Base-by-base conservation (phyloP, 192 early-diverging fungal species). In the Geranomyces michiganensis region DNA sequence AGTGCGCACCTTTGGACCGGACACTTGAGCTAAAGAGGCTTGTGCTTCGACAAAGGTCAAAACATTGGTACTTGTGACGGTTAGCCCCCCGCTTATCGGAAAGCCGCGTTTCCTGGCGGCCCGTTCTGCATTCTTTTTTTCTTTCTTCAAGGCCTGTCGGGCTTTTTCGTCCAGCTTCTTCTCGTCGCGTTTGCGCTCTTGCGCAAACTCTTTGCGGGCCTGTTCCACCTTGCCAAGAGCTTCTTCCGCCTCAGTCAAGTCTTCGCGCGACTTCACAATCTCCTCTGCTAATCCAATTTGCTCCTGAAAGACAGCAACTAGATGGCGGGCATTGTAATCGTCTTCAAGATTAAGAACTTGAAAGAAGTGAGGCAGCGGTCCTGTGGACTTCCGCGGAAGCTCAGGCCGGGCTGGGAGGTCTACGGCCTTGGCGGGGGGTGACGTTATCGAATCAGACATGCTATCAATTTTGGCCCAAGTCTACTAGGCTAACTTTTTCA, bases 141-240 rank as follows among this genome's bases (percentile, higher is more conserved):
- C 73, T 46, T 68, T 67, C 59, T 74, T 74, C 10, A 56, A 36
- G 0, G 63, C 73, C 58, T 67, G 61, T n/a, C 70, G 51, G 14
- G 60, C 51, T 44, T 64, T 72, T 19, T 72, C 70, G 44, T 72
- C 70, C 7, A 72, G 44, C 61, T 64, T 72, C 31, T 64, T 72
- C 49, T 72, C 70, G 29, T 72, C 70, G 12, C 62, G 36, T 49
- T 72, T 72, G 15, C 62, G 41, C 26, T 72, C 70, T 43, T 72
- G 70, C n/a, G 46, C 61, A 31, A 64, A 64, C 33, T 72, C 70
- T 64, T 64, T 62, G 24, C 70, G 70, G 32, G 61, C 70, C 51
- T 72, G 70, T 29, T 72, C 70, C 14, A 72, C 70, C 29, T 72
- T 72, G 0, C 61, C 70, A 21, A 67, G 72, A 32, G 72, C 72